Evolutionary conservation across 805 yeast species (phyloP), one percentile per base, ranked within the genome.

Genomic region (Pichia exigua): DNA sequence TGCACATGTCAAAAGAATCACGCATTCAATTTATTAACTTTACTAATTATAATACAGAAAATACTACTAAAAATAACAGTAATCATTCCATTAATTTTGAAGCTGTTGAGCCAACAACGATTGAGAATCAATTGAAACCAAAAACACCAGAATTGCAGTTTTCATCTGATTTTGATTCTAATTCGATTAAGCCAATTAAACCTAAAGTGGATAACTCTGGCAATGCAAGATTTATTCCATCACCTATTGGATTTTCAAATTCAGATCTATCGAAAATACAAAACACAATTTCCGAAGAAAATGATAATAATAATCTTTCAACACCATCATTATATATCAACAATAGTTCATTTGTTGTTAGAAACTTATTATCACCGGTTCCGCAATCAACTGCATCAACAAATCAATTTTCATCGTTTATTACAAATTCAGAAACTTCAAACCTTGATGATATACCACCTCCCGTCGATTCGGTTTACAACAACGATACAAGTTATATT

Each of bases 161-260:
- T 4, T 10, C 2, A 6, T 17, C 20, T 7, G 39, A 4, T 17
- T 10, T 17, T n/a, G 11, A n/a, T n/a, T n/a, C 39, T 35, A 11
- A 35, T 35, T 35, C 20, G 11, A 35, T 35, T 8, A 35, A 17
- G 1, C 20, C 20, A 35, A n/a, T 10, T 35, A n/a, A n/a, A 17
- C 4, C 39, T n/a, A n/a, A 17, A 4, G 4, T 35, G 7, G 39
- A 35, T 7, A 20, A 35, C 6, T 35, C 39, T 15, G 11, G 10
- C 10, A 45, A 38, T 18, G 27, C 35, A n/a, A 30, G 48, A 6
- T 61, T 58, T 51, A 50, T 64, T 28, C 69, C 67, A 6, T 65
- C 69, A 10, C 70, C 70, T 4, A 66, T 65, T 44, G 70, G 70
- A 2, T 66, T 51, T 47, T 59, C 54, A 1, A 30, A 49, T 15